Conservation (phyloP, 1,139 yeast species). For the Diutina ranongensis region DNA sequence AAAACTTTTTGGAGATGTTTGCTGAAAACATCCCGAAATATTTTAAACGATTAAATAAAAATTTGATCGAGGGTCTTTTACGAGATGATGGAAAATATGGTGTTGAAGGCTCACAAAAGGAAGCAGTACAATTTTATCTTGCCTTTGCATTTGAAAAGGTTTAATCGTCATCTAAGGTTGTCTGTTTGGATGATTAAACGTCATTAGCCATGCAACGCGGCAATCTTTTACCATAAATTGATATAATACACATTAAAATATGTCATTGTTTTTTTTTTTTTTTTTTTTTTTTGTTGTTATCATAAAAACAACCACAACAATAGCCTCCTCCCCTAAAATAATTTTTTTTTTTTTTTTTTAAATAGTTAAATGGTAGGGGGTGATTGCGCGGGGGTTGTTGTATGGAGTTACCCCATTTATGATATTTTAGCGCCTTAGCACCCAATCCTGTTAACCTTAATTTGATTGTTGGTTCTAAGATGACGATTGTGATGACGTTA, state of each 20-base stretch:
- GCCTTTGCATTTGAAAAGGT: constrained; percentile 69
- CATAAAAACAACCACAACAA: too few relatives aligned
- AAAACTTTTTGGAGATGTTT: constrained; percentile 75
- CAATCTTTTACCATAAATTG: neutral
- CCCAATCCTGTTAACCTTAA: too few relatives aligned
- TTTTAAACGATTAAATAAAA: constrained; percentile 47
- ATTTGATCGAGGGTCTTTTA: constrained; percentile 57
- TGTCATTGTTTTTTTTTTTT: too few relatives aligned
- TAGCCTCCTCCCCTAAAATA: too few relatives aligned
- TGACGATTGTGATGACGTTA: too few relatives aligned
- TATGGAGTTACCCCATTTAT: too few relatives aligned
- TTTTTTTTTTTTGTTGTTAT: too few relatives aligned
- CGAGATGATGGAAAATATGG: constrained; percentile 74
- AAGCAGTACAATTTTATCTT: constrained; percentile 72
- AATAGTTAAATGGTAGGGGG: too few relatives aligned
- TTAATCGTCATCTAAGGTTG: constrained; percentile 6
- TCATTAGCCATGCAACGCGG: neutral
- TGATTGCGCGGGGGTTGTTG: too few relatives aligned
- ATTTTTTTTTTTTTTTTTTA: too few relatives aligned
- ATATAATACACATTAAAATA: neutral
- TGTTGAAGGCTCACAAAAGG: constrained; percentile 82
- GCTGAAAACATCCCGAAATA: constrained; percentile 66
- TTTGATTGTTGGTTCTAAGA: too few relatives aligned
- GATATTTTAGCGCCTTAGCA: too few relatives aligned
- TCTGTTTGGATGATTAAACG: neutral